phyloP scores from a whole-genome alignment of 495 filamentous ascomycete species.

The Cryomyces antarcticus region DNA sequence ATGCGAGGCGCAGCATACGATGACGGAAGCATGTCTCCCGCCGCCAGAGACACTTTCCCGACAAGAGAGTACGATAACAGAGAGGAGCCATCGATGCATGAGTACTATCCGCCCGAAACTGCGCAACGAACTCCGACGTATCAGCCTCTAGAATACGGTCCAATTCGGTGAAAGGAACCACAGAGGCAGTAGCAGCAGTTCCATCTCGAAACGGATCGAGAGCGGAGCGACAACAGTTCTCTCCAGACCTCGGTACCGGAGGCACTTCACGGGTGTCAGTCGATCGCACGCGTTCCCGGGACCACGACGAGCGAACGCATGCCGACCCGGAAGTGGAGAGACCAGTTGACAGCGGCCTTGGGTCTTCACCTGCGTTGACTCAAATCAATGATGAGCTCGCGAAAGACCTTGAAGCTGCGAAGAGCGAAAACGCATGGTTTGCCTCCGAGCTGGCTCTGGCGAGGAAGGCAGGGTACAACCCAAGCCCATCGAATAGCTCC shows the following conservation, averaged over 20 bases:
- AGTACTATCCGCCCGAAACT: too few relatives aligned
- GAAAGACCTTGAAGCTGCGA: slow-evolving; percentile 65
- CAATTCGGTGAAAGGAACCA: too few relatives aligned
- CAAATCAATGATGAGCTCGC: slow-evolving; percentile 34
- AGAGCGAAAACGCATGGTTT: slow-evolving; percentile 87
- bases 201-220: background rate
- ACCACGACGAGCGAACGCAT: too few relatives aligned
- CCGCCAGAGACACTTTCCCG: too few relatives aligned
- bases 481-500: slow-evolving; percentile 49
- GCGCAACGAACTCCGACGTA: too few relatives aligned
- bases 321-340: background rate
- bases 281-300: too few relatives aligned
- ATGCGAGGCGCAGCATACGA: slow-evolving; percentile 24
- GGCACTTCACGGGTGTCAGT: too few relatives aligned
- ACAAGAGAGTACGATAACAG: too few relatives aligned
- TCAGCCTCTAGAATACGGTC: too few relatives aligned
- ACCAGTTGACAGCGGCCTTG: slow-evolving; percentile 18
- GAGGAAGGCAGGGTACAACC: slow-evolving; percentile 65
- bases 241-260: background rate
- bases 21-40: too few relatives aligned
- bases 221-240: background rate
- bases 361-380: slow-evolving; percentile 16
- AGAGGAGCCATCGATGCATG: too few relatives aligned
- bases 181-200: background rate
- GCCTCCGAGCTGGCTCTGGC: slow-evolving; percentile 84